Percentiles rank a stretch among this genome's conserved stretches.
These are phyloP conservation scores for Symmetrospora coprosmae DNA, from an alignment of 768 basidiomycete species.

Conservation along the genomic window DNA sequence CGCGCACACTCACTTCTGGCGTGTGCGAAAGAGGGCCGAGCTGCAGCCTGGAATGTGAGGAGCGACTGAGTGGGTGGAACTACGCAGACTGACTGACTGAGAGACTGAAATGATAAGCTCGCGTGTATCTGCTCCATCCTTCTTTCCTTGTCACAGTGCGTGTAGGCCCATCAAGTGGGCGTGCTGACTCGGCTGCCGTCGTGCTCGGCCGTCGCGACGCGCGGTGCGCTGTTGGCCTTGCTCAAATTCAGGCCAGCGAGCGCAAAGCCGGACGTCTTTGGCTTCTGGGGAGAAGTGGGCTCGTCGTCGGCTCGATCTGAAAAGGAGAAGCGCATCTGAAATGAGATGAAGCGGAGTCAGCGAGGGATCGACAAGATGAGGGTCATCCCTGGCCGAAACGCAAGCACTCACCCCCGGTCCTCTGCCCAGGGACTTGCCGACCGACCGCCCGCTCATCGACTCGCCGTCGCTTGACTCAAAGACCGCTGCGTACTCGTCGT, in stretches of 20 bases:
- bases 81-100: too few relatives aligned
- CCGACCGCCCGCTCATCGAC: slow-evolving; percentile 3
- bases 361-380: background rate
- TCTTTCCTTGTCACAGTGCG: too few relatives aligned
- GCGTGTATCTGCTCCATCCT: too few relatives aligned
- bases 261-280: slow-evolving; percentile 1
- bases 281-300: background rate
- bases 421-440: background rate
- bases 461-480: slow-evolving; percentile 1
- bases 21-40: too few relatives aligned
- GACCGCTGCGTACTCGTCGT: slow-evolving; percentile 12
- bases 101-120: too few relatives aligned
- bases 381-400: background rate
- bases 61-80: too few relatives aligned
- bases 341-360: background rate
- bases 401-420: slow-evolving; percentile 5
- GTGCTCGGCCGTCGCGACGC: too few relatives aligned
- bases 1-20: too few relatives aligned
- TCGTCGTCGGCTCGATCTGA: background rate
- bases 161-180: too few relatives aligned
- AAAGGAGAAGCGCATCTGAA: slow-evolving; percentile 13
- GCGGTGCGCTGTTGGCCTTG: too few relatives aligned
- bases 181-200: too few relatives aligned
- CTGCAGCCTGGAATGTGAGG: too few relatives aligned
- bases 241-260: slow-evolving; percentile 2